Percentiles rank a stretch among this genome's conserved stretches.
Conservation (phyloP, 805 yeast species). For the Scheffersomyces amazonensis region DNA sequence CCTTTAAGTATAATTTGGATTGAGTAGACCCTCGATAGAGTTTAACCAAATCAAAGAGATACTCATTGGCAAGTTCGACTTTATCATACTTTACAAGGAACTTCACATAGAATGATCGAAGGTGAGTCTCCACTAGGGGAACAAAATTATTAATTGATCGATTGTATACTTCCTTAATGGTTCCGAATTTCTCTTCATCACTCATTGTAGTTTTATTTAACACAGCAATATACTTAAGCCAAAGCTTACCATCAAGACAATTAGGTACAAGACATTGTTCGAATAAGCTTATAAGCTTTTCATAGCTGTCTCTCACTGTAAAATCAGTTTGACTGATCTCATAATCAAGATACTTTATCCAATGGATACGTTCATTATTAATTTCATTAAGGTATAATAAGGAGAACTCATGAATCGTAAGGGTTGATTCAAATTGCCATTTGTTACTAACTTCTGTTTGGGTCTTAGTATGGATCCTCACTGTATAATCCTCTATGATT, state of each 20-base stretch:
- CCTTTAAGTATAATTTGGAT: constrained; percentile 3
- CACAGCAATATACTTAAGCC: constrained; percentile 69
- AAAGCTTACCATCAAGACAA: constrained; percentile 55
- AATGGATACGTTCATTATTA: constrained; percentile 43
- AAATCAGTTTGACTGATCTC: constrained; percentile 35
- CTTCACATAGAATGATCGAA: constrained; percentile 23
- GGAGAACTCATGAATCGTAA: constrained; percentile 59
- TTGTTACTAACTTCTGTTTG: constrained; percentile 53
- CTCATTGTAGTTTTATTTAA: constrained; percentile 26
- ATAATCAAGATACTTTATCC: constrained; percentile 63
- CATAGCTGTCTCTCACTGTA: constrained; percentile 6
- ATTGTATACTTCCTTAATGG: constrained; percentile 44
- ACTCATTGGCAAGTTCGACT: constrained; percentile 22
- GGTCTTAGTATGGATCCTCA: constrained; percentile 41
- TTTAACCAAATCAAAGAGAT: constrained; percentile 21
- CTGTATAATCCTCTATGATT: constrained; percentile 43
- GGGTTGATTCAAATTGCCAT: constrained; percentile 71
- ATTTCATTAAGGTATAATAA: constrained; percentile 32
- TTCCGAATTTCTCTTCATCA: constrained; percentile 18
- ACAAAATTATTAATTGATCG: constrained; percentile 46
- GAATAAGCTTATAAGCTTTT: constrained; percentile 48
- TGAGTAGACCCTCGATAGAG: constrained; percentile 17
- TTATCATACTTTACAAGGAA: constrained; percentile 18
- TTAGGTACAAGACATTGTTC: constrained; percentile 74
- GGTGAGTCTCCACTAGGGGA: constrained; percentile 21